Percentiles rank a stretch among this genome's conserved stretches.
Conservation (phyloP, 2,329 filamentous ascomycete species). For the Gliomastix tumulicola region DNA sequence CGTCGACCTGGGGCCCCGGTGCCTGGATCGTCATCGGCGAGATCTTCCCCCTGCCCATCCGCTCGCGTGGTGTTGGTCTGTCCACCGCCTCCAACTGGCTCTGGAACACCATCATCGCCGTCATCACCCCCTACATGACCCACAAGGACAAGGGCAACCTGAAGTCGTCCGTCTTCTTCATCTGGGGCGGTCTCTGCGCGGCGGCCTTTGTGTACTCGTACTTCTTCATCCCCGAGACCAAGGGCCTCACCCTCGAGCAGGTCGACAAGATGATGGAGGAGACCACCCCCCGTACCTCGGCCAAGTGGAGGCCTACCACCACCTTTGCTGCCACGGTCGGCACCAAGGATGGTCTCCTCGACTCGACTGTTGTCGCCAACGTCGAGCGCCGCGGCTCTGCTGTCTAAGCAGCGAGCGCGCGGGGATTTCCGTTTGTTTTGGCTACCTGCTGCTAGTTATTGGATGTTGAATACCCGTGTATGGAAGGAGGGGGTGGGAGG, state of each 20-base stretch:
- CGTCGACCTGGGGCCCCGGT: slow-evolving; percentile 79
- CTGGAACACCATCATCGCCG: slow-evolving; percentile 69
- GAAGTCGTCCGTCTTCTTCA: slow-evolving; percentile 64
- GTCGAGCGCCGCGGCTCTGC: slow-evolving; percentile 20
- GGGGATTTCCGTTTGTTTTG: no score
- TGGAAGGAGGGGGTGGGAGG: no score
- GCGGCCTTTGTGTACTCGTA: slow-evolving; percentile 57
- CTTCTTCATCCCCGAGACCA: slow-evolving; percentile 69
- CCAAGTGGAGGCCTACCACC: slow-evolving; percentile 65
- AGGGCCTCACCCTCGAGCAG: slow-evolving; percentile 72
- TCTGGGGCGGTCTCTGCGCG: slow-evolving; percentile 64
- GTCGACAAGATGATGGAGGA: slow-evolving; percentile 88
- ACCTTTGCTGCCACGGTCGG: slow-evolving; percentile 53
- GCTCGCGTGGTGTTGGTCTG: slow-evolving; percentile 78
- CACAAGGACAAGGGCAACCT: slow-evolving; percentile 56
- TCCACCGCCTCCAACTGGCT: slow-evolving; percentile 90
- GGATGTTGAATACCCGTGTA: no score
- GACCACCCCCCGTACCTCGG: slow-evolving; percentile 67
- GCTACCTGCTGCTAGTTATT: no score
- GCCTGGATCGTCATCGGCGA: slow-evolving; percentile 82
- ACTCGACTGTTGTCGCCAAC: slow-evolving; percentile 18
- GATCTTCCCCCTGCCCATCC: slow-evolving; percentile 84
- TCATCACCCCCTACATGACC: slow-evolving; percentile 70
- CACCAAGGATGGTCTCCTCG: slow-evolving; percentile 26
- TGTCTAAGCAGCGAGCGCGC: no score